Conservation (phyloP, 169 alveolate genomes). For the Blepharisma undulans region DNA sequence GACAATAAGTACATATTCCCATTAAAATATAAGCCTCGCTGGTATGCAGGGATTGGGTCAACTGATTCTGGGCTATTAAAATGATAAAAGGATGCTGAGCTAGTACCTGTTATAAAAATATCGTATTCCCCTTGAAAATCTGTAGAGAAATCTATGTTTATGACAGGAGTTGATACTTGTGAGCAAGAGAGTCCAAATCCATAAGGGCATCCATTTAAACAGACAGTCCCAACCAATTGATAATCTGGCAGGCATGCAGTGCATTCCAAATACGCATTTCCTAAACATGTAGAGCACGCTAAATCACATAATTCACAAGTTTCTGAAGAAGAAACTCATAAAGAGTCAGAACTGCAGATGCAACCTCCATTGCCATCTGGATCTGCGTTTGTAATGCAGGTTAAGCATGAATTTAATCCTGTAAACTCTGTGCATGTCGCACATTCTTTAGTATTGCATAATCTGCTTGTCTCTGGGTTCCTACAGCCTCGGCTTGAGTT, state of each 20-base stretch:
- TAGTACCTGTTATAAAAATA: too few relatives aligned
- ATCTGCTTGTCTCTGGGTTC: neutral
- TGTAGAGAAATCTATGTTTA: too few relatives aligned
- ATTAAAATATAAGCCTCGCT: neutral
- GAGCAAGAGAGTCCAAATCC: neutral
- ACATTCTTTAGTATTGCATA: neutral
- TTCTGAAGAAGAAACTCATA: neutral
- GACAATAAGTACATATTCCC: too few relatives aligned
- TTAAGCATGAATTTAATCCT: neutral
- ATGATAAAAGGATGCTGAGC: too few relatives aligned
- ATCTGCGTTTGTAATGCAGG: neutral
- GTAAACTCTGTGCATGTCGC: neutral
- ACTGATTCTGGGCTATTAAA: too few relatives aligned
- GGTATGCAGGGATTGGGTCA: neutral
- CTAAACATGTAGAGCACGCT: neutral
- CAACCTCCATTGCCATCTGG: neutral
- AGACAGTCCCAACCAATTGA: neutral
- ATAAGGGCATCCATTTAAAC: neutral
- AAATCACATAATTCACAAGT: neutral
- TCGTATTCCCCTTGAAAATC: too few relatives aligned
- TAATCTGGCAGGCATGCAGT: neutral
- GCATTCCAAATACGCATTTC: neutral
- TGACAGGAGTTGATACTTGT: neutral
- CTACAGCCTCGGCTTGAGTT: neutral
- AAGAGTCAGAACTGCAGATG: neutral